These are phyloP conservation scores for Peronosclerospora sorghi DNA, from an alignment of 352 stramenopile species.

Conservation along the genomic window DNA sequence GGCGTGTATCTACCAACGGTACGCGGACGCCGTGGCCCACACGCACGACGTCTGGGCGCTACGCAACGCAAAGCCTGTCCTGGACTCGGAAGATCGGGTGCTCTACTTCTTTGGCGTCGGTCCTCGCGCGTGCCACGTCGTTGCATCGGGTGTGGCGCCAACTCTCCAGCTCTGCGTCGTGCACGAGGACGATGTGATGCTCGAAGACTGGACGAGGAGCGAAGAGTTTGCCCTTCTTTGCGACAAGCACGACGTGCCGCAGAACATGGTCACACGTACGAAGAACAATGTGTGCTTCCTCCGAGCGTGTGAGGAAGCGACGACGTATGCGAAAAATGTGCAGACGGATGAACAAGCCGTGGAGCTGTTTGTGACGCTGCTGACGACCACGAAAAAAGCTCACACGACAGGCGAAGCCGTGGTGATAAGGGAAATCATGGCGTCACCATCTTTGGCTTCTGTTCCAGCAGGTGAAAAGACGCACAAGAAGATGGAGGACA, in stretches of 20 bases:
- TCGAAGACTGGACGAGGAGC: constrained; percentile 7
- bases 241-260: constrained; percentile 14
- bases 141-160: constrained; percentile 20
- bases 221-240: constrained; percentile 37
- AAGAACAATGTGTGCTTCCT: constrained; percentile 37
- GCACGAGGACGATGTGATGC: constrained; percentile 27
- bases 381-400: constrained; percentile 17
- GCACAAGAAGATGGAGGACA: background rate
- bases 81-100: constrained; percentile 62
- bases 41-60: constrained; percentile 38
- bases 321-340: constrained; percentile 20
- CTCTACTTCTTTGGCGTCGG: constrained; percentile 74
- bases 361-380: constrained; percentile 23
- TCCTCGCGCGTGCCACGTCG: constrained; percentile 19
- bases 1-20: constrained; percentile 50
- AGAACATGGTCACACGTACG: constrained; percentile 27
- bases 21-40: constrained; percentile 31
- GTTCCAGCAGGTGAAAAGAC: constrained; percentile 1
- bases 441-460: constrained; percentile 2
- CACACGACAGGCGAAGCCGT: constrained; percentile 12
- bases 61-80: constrained; percentile 30
- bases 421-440: constrained; percentile 10
- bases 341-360: constrained; percentile 18
- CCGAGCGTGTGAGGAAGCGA: constrained; percentile 38
- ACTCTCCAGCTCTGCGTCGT: constrained; percentile 42